A percentile compares a stretch with the other conserved stretches of the same genome.
These are phyloP conservation scores for Euptelea pleiosperma DNA, from an alignment of 164 flowering plant genomes.

Conservation along the genomic window DNA sequence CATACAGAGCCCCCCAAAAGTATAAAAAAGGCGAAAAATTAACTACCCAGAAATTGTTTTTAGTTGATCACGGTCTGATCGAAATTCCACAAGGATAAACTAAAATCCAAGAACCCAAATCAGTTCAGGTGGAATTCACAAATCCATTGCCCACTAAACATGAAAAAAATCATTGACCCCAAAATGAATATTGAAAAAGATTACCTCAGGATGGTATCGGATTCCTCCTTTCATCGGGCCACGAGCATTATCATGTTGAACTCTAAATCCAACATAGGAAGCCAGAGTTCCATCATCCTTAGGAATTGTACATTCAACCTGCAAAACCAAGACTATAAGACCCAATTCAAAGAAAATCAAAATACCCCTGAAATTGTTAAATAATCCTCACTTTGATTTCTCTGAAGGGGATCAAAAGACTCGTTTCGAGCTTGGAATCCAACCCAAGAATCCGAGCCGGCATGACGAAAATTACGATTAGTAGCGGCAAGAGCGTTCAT, in stretches of 20 bases:
- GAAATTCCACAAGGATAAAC: not conserved
- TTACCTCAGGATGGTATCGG: conserved; percentile 92
- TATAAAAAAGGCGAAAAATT: too few relatives aligned
- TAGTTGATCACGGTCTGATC: conserved; percentile 5
- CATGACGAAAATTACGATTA: conserved; percentile 59
- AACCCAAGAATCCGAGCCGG: conserved; percentile 67
- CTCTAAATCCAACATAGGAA: conserved; percentile 81
- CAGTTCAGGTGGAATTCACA: too few relatives aligned
- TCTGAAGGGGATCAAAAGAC: conserved; percentile 71
- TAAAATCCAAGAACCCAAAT: not conserved
- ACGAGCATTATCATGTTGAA: conserved; percentile 90
- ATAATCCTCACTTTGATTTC: conserved; percentile 81
- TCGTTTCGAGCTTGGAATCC: conserved; percentile 68
- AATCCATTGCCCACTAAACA: not conserved
- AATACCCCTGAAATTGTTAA: too few relatives aligned
- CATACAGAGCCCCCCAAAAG: too few relatives aligned
- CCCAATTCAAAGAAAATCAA: not conserved
- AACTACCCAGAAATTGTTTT: too few relatives aligned
- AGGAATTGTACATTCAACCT: conserved; percentile 97
- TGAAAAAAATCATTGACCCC: not conserved
- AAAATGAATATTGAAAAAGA: not conserved
- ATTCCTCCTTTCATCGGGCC: conserved; percentile 99
- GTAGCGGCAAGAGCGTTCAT: conserved; percentile 84
- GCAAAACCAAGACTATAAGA: conserved; percentile 9
- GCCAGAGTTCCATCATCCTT: conserved; percentile 83